Evolutionary conservation across 2,329 filamentous ascomycete species (phyloP).

Genomic region (Onygenales sp.): DNA sequence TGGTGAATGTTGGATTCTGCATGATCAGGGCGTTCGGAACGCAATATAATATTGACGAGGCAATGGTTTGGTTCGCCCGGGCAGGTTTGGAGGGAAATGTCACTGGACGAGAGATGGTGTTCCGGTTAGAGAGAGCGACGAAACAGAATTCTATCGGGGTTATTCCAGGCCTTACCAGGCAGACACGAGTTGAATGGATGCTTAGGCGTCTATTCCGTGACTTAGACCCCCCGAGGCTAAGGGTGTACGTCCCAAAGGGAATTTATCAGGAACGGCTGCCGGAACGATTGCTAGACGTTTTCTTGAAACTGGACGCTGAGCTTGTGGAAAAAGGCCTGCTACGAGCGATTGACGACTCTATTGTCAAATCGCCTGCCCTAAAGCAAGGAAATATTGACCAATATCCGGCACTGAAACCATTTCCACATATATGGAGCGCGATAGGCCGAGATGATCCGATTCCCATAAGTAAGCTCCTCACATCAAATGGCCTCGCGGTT

Average conservation of each 20-base stretch:
- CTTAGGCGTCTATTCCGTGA: not conserved
- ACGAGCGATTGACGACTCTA: not conserved
- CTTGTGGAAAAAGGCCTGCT: not conserved
- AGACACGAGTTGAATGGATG: not conserved
- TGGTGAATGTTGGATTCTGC: not conserved
- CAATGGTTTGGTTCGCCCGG: not conserved
- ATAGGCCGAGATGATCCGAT: not conserved
- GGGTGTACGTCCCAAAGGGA: not conserved
- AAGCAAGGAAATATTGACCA: not conserved
- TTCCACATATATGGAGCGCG: not conserved
- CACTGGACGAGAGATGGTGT: slow-evolving; percentile 1
- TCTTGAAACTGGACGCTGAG: not conserved
- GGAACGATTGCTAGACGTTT: not conserved
- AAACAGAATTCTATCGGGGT: not conserved
- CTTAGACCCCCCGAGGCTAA: not conserved
- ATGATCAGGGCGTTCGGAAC: not conserved
- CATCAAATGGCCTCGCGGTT: not conserved
- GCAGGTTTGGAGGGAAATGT: not conserved
- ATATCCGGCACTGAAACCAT: not conserved
- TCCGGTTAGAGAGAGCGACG: not conserved
- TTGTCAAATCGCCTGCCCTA: not conserved
- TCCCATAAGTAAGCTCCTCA: not conserved
- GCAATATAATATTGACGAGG: not conserved
- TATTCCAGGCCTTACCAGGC: not conserved
- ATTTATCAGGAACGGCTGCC: not conserved